phyloP scores from a whole-genome alignment of 2,329 filamentous ascomycete genomes.

The Didymella glomerata region DNA sequence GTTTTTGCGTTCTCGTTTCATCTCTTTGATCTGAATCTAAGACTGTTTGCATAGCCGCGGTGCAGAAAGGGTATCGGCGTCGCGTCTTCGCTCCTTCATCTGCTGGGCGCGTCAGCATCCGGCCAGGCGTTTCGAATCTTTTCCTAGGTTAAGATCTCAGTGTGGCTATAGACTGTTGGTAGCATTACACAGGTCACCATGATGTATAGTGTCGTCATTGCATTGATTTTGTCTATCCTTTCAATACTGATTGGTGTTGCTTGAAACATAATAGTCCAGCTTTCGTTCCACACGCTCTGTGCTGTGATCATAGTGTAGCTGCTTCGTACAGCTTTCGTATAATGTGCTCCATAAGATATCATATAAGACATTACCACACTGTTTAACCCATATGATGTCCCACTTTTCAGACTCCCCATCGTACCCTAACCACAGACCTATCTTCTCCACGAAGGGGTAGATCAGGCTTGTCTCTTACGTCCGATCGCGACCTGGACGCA shows the following conservation, averaged over 20 bases:
- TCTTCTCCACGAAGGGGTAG: background rate
- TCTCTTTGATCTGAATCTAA: background rate
- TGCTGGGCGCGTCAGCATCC: background rate
- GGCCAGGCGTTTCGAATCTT: background rate
- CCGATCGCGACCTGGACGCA: conserved; percentile 33
- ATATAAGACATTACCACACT: background rate
- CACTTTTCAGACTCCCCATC: background rate
- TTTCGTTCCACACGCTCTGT: no score
- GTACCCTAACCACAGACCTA: background rate
- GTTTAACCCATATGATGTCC: background rate
- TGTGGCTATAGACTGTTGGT: background rate
- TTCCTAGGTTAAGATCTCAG: background rate
- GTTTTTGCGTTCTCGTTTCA: no score
- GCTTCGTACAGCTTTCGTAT: background rate
- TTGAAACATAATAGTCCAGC: no score
- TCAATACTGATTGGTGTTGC: no score
- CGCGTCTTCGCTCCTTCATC: conserved; percentile 14
- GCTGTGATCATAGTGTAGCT: no score
- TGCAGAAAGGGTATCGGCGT: conserved; percentile 16
- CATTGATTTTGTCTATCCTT: background rate
- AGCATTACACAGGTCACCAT: background rate
- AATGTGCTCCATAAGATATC: background rate
- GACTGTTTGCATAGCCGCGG: conserved; percentile 30
- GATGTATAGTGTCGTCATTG: background rate
- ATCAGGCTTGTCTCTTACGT: background rate